Conservation (phyloP, 2,329 filamentous ascomycete species). For the Cladosporium sp. region DNA sequence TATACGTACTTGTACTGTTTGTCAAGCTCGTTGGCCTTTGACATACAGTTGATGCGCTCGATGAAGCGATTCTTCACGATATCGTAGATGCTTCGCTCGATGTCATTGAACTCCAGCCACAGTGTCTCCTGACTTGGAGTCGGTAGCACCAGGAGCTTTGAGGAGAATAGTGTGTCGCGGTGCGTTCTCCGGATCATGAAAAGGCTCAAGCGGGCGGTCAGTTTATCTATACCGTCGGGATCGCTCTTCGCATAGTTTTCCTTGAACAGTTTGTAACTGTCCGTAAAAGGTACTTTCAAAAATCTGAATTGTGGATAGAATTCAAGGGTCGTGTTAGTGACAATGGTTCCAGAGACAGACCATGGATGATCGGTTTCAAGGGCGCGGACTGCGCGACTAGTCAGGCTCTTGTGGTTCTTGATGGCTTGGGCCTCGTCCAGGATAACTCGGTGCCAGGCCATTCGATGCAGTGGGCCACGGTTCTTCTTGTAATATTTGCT, state of each 20-base stretch:
- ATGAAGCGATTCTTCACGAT: slow-evolving; percentile 30
- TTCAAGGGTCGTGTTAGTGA: slow-evolving; percentile 68
- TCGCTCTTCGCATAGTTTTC: slow-evolving; percentile 35
- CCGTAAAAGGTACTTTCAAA: slow-evolving; percentile 44
- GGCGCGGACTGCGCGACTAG: slow-evolving; percentile 61
- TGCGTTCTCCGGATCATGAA: slow-evolving; percentile 56
- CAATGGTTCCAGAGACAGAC: slow-evolving; percentile 64
- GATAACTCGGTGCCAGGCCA: slow-evolving; percentile 70
- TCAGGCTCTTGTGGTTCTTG: slow-evolving; percentile 66
- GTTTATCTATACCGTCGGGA: slow-evolving; percentile 30
- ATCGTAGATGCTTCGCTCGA: slow-evolving; percentile 51
- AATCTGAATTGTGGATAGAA: slow-evolving; percentile 76
- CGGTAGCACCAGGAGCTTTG: slow-evolving; percentile 52
- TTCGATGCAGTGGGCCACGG: slow-evolving; percentile 35
- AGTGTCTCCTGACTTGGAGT: slow-evolving; percentile 39
- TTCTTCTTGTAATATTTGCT: slow-evolving; percentile 25
- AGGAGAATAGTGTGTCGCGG: slow-evolving; percentile 47
- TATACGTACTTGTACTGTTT: slow-evolving; percentile 25
- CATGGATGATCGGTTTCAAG: slow-evolving; percentile 69
- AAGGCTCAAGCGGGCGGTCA: slow-evolving; percentile 35
- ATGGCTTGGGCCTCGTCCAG: slow-evolving; percentile 82
- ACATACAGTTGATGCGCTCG: slow-evolving; percentile 36
- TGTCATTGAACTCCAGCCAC: slow-evolving; percentile 45
- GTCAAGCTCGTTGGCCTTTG: not conserved
- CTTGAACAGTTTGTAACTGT: slow-evolving; percentile 37